Percentiles rank a stretch among this genome's conserved stretches.
Conservation (phyloP, 768 basidiomycete species). For the Trametes maxima region DNA sequence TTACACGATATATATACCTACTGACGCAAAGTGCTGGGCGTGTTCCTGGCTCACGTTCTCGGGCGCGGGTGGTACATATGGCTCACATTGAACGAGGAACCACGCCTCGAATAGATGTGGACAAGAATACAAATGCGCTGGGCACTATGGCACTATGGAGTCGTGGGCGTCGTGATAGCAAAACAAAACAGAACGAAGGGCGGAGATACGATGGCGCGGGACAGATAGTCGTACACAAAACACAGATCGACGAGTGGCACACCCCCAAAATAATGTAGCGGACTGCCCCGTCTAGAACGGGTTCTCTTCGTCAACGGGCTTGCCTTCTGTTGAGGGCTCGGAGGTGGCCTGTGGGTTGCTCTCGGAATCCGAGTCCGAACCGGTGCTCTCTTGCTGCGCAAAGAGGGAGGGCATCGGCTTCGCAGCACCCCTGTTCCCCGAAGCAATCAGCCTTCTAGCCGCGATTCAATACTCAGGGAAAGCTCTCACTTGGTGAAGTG, state of each 20-base stretch:
- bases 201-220: conserved; percentile 16
- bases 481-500: conserved; percentile 81
- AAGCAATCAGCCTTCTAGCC: background rate
- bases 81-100: conserved; percentile 20
- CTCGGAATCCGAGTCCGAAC: conserved; percentile 34
- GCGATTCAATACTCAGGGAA: conserved; percentile 3
- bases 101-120: conserved; percentile 20
- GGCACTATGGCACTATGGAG: conserved; percentile 14
- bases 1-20: background rate
- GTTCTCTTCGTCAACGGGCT: conserved; percentile 60
- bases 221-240: conserved; percentile 17
- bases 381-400: conserved; percentile 40
- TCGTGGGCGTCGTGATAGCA: conserved; percentile 24
- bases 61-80: background rate
- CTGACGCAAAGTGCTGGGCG: background rate
- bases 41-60: background rate
- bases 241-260: conserved; percentile 7
- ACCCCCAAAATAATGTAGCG: background rate
- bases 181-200: conserved; percentile 24
- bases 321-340: conserved; percentile 34
- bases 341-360: conserved; percentile 35
- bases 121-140: conserved; percentile 22
- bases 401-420: conserved; percentile 67
- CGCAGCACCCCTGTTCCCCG: conserved; percentile 45
- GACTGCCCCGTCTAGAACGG: conserved; percentile 51